Base-by-base conservation (phyloP, 1,284 basidiomycete genomes). In the Somion occarium region DNA sequence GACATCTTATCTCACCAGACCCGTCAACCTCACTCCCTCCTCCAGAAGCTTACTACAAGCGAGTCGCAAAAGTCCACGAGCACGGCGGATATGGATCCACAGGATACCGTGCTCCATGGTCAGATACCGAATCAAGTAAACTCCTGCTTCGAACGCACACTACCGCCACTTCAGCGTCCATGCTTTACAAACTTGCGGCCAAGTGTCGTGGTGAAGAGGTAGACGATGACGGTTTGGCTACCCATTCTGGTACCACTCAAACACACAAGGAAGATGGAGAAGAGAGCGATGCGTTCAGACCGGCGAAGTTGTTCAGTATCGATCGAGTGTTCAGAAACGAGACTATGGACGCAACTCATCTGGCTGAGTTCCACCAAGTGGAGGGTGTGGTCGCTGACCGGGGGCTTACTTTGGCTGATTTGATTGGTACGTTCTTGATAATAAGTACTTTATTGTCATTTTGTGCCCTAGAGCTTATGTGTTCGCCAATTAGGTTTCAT, bases 361-460 rank as follows among this genome's bases (percentile, higher is more conserved):
- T 99, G 55, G 97, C 97, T 18, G 97, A 99, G 72, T 99, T 99
- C 78, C 96, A 99, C 68, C 97, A 99, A 72, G 97, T 99, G 12
- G 97, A 99, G 71, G 97, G 97, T 53, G 96, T 99, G 44, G 94
- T 99, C 13, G 97, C 97, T 13, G 97, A 99, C 72, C 84, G 88
- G 60, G 84, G 88, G 55, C 76, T 99, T 55, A 99, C 96, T 1
- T 75, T 99, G n/a, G 97, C 94, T 15, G 94, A 99, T 69, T 75
- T 99, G 54, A 98, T 99, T 60, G 95, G 94, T 92, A 57, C 46
- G 75, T 61, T 23, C 12, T 11, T 23, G 19, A 23, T 34, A 15
- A 25, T 38, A 22, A 22, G 42, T 22, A 43, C 20, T 23, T 4
- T 34, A 15, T 7, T 34, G 30, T 34, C 15, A 15, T 34, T 34